phyloP scores from a whole-genome alignment of 1,284 basidiomycete species.

The Rugosomyces carneus region DNA sequence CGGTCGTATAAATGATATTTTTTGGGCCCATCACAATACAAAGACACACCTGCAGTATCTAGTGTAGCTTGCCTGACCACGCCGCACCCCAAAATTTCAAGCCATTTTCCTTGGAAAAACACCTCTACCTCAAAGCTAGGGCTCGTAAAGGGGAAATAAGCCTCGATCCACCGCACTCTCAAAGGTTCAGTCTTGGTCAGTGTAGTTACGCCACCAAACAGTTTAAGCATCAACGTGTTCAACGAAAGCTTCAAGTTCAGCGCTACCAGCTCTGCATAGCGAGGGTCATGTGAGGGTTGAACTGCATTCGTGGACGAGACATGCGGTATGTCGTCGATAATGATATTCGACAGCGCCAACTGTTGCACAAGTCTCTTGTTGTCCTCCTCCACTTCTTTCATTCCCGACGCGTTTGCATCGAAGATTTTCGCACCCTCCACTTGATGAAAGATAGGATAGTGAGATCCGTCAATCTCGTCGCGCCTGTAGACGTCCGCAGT shows the following conservation, averaged over 20 bases:
- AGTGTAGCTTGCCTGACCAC: conserved; percentile 89
- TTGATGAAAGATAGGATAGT: conserved; percentile 99
- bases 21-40: conserved; percentile 8
- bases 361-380: conserved; percentile 57
- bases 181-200: conserved; percentile 59
- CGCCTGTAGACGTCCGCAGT: conserved; percentile 98
- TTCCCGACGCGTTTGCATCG: conserved; percentile 41
- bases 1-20: conserved; percentile 1
- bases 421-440: conserved; percentile 94
- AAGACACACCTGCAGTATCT: conserved; percentile 75
- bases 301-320: conserved; percentile 74
- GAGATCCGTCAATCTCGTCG: conserved; percentile 96
- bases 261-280: conserved; percentile 66
- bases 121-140: conserved; percentile 99
- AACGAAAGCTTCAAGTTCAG: conserved; percentile 89
- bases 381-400: conserved; percentile 58
- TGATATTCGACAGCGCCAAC: conserved; percentile 65
- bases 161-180: conserved; percentile 93
- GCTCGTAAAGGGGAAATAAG: conserved; percentile 96
- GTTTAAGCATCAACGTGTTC: conserved; percentile 79
- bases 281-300: conserved; percentile 73
- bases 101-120: conserved; percentile 93
- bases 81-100: conserved; percentile 94
- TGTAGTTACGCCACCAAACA: conserved; percentile 66
- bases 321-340: conserved; percentile 83